A percentile compares a stretch with the other conserved stretches of the same genome.
These are phyloP conservation scores for Penicillium nordicum DNA, from an alignment of 2,329 filamentous ascomycete species.

Conservation along the genomic window DNA sequence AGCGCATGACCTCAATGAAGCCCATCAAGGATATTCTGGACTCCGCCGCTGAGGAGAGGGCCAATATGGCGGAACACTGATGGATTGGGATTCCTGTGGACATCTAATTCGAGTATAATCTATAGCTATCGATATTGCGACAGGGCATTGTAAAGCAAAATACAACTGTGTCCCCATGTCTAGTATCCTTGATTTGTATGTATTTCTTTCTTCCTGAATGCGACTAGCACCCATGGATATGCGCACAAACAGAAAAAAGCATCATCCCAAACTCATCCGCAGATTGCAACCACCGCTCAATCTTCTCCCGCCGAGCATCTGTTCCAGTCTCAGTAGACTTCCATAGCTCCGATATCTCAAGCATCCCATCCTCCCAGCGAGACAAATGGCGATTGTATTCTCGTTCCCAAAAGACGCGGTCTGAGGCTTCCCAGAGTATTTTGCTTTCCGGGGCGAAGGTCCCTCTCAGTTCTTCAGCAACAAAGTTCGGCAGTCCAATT, in stretches of 20 bases:
- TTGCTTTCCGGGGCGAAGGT: slow-evolving; percentile 45
- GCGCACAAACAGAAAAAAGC: slow-evolving; percentile 44
- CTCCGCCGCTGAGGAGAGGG: neutral
- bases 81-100: neutral
- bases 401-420: slow-evolving; percentile 42
- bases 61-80: neutral
- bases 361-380: slow-evolving; percentile 41
- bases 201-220: neutral
- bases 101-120: neutral
- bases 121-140: neutral
- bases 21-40: slow-evolving; percentile 6
- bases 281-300: slow-evolving; percentile 51
- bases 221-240: slow-evolving; percentile 28
- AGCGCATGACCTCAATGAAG: slow-evolving; percentile 10
- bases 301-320: slow-evolving; percentile 34
- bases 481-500: slow-evolving; percentile 46
- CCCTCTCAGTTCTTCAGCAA: slow-evolving; percentile 49
- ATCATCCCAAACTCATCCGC: slow-evolving; percentile 56
- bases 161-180: neutral
- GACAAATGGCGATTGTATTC: slow-evolving; percentile 45
- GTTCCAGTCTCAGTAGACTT: slow-evolving; percentile 35
- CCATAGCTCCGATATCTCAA: slow-evolving; percentile 55
- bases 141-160: neutral
- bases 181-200: neutral
- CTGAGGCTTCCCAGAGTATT: slow-evolving; percentile 44